These are phyloP conservation scores for Alternaria longipes DNA, from an alignment of 2,329 filamentous ascomycete species.

Conservation along the genomic window DNA sequence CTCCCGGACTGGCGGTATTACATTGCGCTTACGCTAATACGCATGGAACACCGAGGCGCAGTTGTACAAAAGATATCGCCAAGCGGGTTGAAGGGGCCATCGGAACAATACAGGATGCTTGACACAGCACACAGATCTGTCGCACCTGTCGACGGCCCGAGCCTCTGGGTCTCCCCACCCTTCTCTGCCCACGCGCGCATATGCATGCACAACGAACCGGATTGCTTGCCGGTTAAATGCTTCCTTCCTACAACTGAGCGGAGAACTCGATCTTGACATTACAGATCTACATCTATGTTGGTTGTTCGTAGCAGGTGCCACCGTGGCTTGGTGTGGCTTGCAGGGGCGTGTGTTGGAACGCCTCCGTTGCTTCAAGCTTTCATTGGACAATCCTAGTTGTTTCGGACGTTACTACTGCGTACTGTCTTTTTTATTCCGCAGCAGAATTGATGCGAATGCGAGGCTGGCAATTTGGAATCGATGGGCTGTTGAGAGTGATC, in stretches of 20 bases:
- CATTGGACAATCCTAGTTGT: constrained; percentile 5
- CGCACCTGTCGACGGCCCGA: constrained; percentile 36
- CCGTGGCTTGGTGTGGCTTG: constrained; percentile 39
- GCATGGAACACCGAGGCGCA: constrained; percentile 31
- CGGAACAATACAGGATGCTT: constrained; percentile 36
- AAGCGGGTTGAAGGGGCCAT: constrained; percentile 39
- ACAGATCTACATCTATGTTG: constrained; percentile 3
- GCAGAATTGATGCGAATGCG: constrained; percentile 3
- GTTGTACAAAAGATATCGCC: constrained; percentile 50
- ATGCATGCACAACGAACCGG: constrained; percentile 29
- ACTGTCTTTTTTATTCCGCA: constrained; percentile 10
- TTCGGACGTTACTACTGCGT: constrained; percentile 16
- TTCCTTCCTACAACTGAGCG: constrained; percentile 27
- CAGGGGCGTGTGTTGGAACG: constrained; percentile 32
- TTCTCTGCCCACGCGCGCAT: constrained; percentile 27
- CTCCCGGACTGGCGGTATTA: constrained; percentile 38
- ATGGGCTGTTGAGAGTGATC: constrained; percentile 8
- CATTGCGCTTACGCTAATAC: constrained; percentile 37
- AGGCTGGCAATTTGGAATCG: constrained; percentile 24
- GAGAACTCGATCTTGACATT: constrained; percentile 5
- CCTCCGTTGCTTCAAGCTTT: neutral
- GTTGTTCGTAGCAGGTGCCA: constrained; percentile 32
- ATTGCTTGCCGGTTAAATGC: constrained; percentile 33
- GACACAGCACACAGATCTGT: constrained; percentile 40
- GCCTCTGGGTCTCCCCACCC: constrained; percentile 29